Base-by-base conservation (phyloP, 805 yeast species). In the Priceomyces castillae region DNA sequence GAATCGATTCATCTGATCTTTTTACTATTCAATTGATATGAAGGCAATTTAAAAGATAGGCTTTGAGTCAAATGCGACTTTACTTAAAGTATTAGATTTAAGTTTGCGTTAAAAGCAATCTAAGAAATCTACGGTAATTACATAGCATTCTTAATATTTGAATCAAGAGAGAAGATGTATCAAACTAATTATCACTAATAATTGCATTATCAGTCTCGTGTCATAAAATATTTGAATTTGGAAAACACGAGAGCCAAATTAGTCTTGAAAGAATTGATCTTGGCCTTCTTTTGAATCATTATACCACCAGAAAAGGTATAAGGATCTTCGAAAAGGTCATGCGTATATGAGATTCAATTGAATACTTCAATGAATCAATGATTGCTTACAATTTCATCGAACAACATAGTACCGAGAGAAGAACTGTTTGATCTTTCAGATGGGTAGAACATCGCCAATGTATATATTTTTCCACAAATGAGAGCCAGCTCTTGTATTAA, bases 291-390 rank as follows among this genome's bases (percentile, higher is more conserved):
- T 71, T 72, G 77, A 72, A 71, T 72, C 74, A 53, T 55, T 53
- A 64, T 52, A 65, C 74, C 71, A 71, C 65, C 41, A 49, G 49
- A 52, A 51, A 49, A 56, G 67, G 64, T 59, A 58, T 61, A 59
- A 49, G 64, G 69, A 72, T 71, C 77, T 72, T 72, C 77, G 77
- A 72, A 70, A 74, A 67, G 65, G 76, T 59, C 75, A 58, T 31
- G 4, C 10, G 7, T 28, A 11, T 7, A 11, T 28, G 31, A n/a
- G 15, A 12, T 28, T 6, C 5, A 5, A 28, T 9, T 28, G 15
- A n/a, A 28, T 9, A n/a, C 15, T 28, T 28, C 31, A 28, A 28
- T 23, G 34, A 6, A 30, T 30, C 15, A 22, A 9, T 6, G 6
- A 7, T 6, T 22, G 25, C 25, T 22, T 22, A 9, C 6, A 22